Base-by-base conservation (phyloP, 2,329 filamentous ascomycete species). In the Alternaria triticina region DNA sequence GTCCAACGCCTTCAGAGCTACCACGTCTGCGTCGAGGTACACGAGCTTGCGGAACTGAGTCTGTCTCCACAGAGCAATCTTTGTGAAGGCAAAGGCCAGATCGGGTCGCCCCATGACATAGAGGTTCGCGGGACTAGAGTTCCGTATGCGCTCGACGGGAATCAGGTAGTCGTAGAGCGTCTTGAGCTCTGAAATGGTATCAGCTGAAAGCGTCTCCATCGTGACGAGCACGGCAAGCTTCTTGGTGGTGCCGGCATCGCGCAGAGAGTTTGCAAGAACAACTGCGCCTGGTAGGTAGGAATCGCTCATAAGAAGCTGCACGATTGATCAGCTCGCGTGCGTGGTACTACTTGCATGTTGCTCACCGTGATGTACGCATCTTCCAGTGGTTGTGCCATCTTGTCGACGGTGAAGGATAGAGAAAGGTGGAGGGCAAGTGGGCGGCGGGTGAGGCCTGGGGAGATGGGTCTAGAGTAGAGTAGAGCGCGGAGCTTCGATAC, bases 31-130 rank as follows among this genome's bases (percentile, higher is more conserved):
- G 78, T 99, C 96, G 67, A 99, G 86, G 80, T 98, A 99, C 61
- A 99, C 92, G 60, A 99, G 93, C 82, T 91, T 95, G 69, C 90
- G 89, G 80, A 95, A 99, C 76, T 97, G 93, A 4, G 88, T 90
- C 81, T 94, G 91, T 69, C 90, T 92, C 96, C 96, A 99, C 17
- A 99, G 86, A 70, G 93, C 90, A 81, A 99, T 94, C 84, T 99
- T 99, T 70, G 96, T 98, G 77, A 98, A 98, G 67, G 94, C 92
- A 27, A 94, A 95, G 75, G 95, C 90, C 54, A 99, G 86, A 76
- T 99, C 96, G 67, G 90, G 87, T 57, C 96, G 92, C 78, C 94
- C 90, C 94, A 99, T 97, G 59, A 98, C 87, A 79, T 91, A 89
- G 60, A 99, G 88, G 75, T 98, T 98, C 61, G 89, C 89, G 4